These are phyloP conservation scores for Graphilbum fragrans DNA, from an alignment of 2,329 filamentous ascomycete species.

Conservation along the genomic window DNA sequence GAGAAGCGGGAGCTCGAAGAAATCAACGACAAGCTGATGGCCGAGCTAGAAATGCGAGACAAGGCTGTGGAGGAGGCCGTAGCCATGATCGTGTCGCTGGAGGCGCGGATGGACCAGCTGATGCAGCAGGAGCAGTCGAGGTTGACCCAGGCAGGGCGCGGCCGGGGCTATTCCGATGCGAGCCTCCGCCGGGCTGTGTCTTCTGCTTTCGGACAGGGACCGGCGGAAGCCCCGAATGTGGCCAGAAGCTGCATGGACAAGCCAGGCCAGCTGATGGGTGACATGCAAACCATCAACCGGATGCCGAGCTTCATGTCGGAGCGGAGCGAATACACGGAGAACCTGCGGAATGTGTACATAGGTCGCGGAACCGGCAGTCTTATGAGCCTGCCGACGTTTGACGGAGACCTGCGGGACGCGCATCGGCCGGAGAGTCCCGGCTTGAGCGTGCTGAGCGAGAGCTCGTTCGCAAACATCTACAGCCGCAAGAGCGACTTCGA, in stretches of 20 bases:
- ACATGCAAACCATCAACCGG: slow-evolving; percentile 30
- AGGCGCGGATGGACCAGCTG: slow-evolving; percentile 44
- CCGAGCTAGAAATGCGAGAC: slow-evolving; percentile 55
- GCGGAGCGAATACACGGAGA: slow-evolving; percentile 44
- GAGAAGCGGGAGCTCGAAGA: slow-evolving; percentile 47
- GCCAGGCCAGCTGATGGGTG: slow-evolving; percentile 14
- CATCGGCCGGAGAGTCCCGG: slow-evolving; percentile 42
- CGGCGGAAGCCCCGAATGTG: background rate
- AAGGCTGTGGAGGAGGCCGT: slow-evolving; percentile 61
- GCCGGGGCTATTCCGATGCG: slow-evolving; percentile 32
- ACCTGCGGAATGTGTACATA: slow-evolving; percentile 47
- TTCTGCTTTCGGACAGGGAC: slow-evolving; percentile 5
- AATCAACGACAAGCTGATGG: slow-evolving; percentile 43
- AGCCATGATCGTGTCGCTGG: slow-evolving; percentile 53
- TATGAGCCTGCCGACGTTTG: slow-evolving; percentile 30
- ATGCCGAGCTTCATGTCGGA: slow-evolving; percentile 58
- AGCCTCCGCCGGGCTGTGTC: slow-evolving; percentile 11
- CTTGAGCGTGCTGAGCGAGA: slow-evolving; percentile 54
- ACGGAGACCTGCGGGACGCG: slow-evolving; percentile 15
- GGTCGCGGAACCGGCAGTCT: slow-evolving; percentile 32
- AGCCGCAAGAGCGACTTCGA: slow-evolving; percentile 27
- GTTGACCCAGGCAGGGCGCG: slow-evolving; percentile 16
- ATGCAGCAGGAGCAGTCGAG: slow-evolving; percentile 27
- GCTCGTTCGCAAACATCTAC: slow-evolving; percentile 55
- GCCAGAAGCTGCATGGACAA: slow-evolving; percentile 11